phyloP scores from a whole-genome alignment of 2,329 filamentous ascomycete genomes.

The Colletotrichum neosansevieriae region DNA sequence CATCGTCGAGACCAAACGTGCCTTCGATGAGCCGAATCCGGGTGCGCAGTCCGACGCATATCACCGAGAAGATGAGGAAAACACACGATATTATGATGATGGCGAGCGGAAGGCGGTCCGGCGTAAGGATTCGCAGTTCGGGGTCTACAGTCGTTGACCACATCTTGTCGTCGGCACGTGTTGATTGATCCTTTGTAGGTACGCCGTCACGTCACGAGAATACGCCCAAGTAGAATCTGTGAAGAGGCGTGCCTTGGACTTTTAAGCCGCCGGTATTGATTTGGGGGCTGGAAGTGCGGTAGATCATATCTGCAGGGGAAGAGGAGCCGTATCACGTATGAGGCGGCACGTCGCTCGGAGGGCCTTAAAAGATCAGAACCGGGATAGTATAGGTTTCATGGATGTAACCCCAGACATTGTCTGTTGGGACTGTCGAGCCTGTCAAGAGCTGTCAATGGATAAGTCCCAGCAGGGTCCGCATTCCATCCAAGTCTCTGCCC shows the following conservation, averaged over 20 bases:
- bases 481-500: neutral
- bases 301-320: slow-evolving; percentile 26
- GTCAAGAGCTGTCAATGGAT: slow-evolving; percentile 18
- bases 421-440: slow-evolving; percentile 6
- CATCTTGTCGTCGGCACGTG: slow-evolving; percentile 26
- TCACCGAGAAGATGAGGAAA: slow-evolving; percentile 32
- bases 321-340: neutral
- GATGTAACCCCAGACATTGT: slow-evolving; percentile 32
- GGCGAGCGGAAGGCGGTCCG: slow-evolving; percentile 27
- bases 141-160: slow-evolving; percentile 34
- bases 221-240: neutral
- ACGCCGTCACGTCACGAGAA: slow-evolving; percentile 1
- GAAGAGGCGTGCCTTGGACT: slow-evolving; percentile 6
- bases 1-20: slow-evolving; percentile 40
- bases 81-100: slow-evolving; percentile 36
- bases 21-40: slow-evolving; percentile 27
- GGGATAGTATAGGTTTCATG: slow-evolving; percentile 26
- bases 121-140: slow-evolving; percentile 30
- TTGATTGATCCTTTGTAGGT: slow-evolving; percentile 2
- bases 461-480: slow-evolving; percentile 10
- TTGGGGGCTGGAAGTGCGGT: slow-evolving; percentile 7
- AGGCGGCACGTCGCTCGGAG: slow-evolving; percentile 10
- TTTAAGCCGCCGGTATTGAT: slow-evolving; percentile 19
- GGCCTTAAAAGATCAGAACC: slow-evolving; percentile 21
- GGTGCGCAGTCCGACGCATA: slow-evolving; percentile 33